Conservation (phyloP, 1,139 yeast species). For the Yamadazyma buinensis region DNA sequence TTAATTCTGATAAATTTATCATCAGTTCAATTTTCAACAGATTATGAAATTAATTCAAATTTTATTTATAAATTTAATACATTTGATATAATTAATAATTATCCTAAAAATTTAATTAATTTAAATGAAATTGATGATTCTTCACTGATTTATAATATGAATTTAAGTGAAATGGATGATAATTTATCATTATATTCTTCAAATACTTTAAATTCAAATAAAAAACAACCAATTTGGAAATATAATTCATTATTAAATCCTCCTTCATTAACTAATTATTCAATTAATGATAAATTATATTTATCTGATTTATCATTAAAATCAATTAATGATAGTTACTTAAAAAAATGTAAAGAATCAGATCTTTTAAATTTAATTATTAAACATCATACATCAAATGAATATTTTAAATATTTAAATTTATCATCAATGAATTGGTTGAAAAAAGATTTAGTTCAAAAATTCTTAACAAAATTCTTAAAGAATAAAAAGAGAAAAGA, state of each 20-base stretch:
- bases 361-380: conserved; percentile 34
- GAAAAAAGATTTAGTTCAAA: conserved; percentile 35
- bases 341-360: conserved; percentile 30
- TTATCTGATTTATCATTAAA: no score
- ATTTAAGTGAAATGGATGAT: conserved; percentile 9
- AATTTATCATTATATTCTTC: conserved; percentile 9
- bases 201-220: no score
- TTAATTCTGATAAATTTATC: conserved; percentile 48
- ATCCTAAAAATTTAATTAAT: conserved; percentile 26
- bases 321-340: conserved; percentile 32
- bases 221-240: no score
- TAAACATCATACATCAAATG: conserved; percentile 19
- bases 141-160: conserved; percentile 12
- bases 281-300: no score
- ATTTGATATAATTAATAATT: conserved; percentile 38
- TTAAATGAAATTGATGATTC: conserved; percentile 13
- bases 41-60: conserved; percentile 45
- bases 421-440: conserved; percentile 53
- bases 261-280: conserved; percentile 25
- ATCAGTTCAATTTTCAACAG: conserved; percentile 53
- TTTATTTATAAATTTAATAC: conserved; percentile 33
- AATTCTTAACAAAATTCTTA: conserved; percentile 21
- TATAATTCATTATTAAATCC: conserved; percentile 31
- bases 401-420: conserved; percentile 24
- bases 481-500: background rate